These are phyloP conservation scores for Pogostemon cablin DNA, from an alignment of 257 asterid species.

Conservation along the genomic window DNA sequence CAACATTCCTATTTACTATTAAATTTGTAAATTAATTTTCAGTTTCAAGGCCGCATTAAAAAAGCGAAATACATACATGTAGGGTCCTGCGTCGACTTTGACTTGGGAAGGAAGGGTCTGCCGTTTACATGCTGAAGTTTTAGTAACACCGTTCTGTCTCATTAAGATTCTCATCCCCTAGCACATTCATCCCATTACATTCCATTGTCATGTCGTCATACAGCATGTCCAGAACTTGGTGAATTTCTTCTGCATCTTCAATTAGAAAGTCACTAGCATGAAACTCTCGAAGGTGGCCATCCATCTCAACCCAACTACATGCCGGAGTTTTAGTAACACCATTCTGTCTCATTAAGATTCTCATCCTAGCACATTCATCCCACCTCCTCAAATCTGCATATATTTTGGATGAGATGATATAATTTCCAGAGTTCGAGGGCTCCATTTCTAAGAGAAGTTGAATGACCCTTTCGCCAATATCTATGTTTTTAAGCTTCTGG, in stretches of 20 bases:
- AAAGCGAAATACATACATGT: neutral
- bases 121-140: slow-evolving; percentile 94
- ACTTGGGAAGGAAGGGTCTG: neutral
- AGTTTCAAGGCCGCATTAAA: no score
- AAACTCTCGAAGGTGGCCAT: slow-evolving; percentile 66
- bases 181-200: slow-evolving; percentile 57
- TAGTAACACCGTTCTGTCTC: slow-evolving; percentile 72
- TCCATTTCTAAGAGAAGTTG: slow-evolving; percentile 69
- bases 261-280: slow-evolving; percentile 64
- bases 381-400: slow-evolving; percentile 77
- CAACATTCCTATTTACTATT: no score
- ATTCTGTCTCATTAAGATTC: slow-evolving; percentile 68
- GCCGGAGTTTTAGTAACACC: slow-evolving; percentile 86
- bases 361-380: slow-evolving; percentile 84
- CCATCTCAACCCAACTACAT: slow-evolving; percentile 91
- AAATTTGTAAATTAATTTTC: no score
- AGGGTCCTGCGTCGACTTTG: neutral
- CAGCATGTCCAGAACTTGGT: slow-evolving; percentile 51
- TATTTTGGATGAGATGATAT: slow-evolving; percentile 71
- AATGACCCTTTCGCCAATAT: slow-evolving; percentile 73
- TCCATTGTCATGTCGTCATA: slow-evolving; percentile 59
- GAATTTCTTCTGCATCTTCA: slow-evolving; percentile 45
- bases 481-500: slow-evolving; percentile 63
- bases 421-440: slow-evolving; percentile 85
- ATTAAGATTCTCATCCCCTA: slow-evolving; percentile 61